phyloP scores from a whole-genome alignment of 2,329 filamentous ascomycete genomes.

The Fusarium falciforme region DNA sequence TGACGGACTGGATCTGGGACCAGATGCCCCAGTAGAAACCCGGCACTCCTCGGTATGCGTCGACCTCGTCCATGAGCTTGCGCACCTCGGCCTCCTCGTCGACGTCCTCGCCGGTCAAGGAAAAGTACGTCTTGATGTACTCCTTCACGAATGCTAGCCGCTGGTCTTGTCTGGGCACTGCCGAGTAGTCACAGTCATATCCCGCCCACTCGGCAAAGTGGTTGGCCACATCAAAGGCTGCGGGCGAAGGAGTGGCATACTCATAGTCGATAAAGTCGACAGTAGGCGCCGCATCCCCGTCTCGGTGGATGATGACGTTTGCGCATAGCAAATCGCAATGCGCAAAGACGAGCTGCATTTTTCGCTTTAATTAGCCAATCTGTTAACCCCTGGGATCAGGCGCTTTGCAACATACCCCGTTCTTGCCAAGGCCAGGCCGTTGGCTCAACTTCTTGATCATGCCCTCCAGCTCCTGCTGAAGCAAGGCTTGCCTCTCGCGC shows the following conservation, averaged over 20 bases:
- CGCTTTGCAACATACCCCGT: conserved; percentile 68
- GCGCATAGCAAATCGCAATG: conserved; percentile 97
- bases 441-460: conserved; percentile 79
- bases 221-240: conserved; percentile 96
- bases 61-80: conserved; percentile 82
- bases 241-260: conserved; percentile 93
- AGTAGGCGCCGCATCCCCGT: conserved; percentile 50
- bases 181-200: conserved; percentile 91
- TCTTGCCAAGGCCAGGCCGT: conserved; percentile 78
- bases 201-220: conserved; percentile 99
- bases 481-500: conserved; percentile 70
- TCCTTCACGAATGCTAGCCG: conserved; percentile 84
- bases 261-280: conserved; percentile 96
- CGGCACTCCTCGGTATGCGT: conserved; percentile 87
- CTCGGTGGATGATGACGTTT: conserved; percentile 85
- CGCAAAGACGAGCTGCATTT: conserved; percentile 81
- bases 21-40: conserved; percentile 95
- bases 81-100: conserved; percentile 72
- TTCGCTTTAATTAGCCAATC: conserved; percentile 24
- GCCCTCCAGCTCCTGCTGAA: conserved; percentile 81
- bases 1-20: conserved; percentile 93
- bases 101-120: conserved; percentile 56
- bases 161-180: conserved; percentile 81
- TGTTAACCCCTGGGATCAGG: neutral
- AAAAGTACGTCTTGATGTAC: conserved; percentile 82